A percentile compares a stretch with the other conserved stretches of the same genome.
These are phyloP conservation scores for Elaeagnus macrophylla DNA, from an alignment of 306 rosid species.

Conservation along the genomic window DNA sequence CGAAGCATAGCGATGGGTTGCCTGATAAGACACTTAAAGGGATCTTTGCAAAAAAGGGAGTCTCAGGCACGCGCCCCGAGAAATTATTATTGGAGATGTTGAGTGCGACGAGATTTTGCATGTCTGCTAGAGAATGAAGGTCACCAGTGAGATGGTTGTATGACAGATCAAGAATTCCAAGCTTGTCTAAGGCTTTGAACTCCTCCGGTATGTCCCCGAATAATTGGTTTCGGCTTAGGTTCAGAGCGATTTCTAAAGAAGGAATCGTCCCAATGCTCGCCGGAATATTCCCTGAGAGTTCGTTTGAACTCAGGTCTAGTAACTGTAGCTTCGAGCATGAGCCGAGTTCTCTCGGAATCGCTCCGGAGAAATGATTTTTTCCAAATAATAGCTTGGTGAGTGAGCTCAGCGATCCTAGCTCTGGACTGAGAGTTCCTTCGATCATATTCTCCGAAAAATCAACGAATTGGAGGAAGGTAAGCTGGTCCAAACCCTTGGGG, in stretches of 20 bases:
- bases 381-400: conserved; percentile 58
- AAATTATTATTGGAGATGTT: conserved; percentile 70
- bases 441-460: conserved; percentile 67
- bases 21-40: conserved; percentile 63
- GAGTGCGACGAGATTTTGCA: conserved; percentile 82
- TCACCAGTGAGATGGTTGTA: conserved; percentile 65
- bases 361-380: conserved; percentile 56
- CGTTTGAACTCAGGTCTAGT: conserved; percentile 59
- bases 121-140: conserved; percentile 43
- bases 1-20: conserved; percentile 59
- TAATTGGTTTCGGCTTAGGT: conserved; percentile 68
- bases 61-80: conserved; percentile 69
- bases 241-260: conserved; percentile 67
- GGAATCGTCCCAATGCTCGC: conserved; percentile 55
- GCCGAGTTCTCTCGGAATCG: conserved; percentile 52
- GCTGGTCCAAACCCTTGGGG: conserved; percentile 41
- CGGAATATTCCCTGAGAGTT: conserved; percentile 50
- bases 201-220: conserved; percentile 57
- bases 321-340: conserved; percentile 56
- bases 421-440: conserved; percentile 44
- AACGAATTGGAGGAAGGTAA: conserved; percentile 55
- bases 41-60: conserved; percentile 69
- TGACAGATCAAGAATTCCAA: conserved; percentile 70
- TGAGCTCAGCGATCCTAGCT: conserved; percentile 44
- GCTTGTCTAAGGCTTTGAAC: conserved; percentile 49